Conservation (phyloP, 1,284 basidiomycete genomes). For the Ceratobasidium papillatum region DNA sequence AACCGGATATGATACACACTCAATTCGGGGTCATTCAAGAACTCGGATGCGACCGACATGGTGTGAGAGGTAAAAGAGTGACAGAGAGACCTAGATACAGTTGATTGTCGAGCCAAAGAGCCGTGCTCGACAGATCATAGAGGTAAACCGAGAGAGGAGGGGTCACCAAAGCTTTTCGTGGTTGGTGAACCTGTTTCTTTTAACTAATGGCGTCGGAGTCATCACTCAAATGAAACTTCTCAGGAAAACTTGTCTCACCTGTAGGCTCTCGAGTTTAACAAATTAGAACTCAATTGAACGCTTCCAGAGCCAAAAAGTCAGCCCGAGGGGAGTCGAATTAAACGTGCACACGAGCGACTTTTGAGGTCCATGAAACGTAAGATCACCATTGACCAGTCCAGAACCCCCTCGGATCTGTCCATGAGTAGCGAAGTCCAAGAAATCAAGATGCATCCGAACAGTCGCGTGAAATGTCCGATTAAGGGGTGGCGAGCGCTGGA, state of each 20-base stretch:
- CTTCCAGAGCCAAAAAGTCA: neutral
- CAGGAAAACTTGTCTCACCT: neutral
- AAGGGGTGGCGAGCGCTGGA: neutral
- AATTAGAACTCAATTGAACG: neutral
- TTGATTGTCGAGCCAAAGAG: neutral
- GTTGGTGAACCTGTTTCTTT: neutral
- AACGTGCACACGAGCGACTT: neutral
- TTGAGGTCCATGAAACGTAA: conserved; percentile 2
- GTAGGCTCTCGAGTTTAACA: neutral
- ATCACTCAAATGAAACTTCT: neutral
- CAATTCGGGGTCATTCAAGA: conserved; percentile 1
- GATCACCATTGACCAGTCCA: neutral
- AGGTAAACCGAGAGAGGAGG: neutral
- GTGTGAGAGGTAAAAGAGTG: neutral
- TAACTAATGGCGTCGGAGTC: neutral
- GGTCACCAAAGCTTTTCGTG: neutral
- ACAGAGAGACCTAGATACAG: neutral
- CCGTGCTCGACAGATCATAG: conserved; percentile 2
- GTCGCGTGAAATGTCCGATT: neutral
- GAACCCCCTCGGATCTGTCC: conserved; percentile 11
- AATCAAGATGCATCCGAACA: neutral
- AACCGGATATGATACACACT: neutral
- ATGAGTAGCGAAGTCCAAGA: neutral
- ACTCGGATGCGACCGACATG: neutral
- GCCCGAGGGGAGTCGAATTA: neutral